Base-by-base conservation (phyloP, 371 early-diverging fungal genomes). In the Circinella umbellata region DNA sequence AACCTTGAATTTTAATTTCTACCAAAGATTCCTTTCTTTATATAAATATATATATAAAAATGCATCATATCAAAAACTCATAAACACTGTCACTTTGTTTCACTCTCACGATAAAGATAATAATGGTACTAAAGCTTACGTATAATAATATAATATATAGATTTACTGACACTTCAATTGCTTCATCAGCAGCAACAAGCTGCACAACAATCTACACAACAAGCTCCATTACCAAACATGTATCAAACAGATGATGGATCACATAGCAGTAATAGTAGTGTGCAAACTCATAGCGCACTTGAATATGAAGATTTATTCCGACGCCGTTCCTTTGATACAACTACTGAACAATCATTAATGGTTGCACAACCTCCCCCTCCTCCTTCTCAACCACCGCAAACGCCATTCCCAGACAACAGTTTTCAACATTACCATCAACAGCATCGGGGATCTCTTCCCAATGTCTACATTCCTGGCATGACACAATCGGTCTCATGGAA, bases 211-310 rank as follows among this genome's bases (percentile, higher is more conserved):
- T 15, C 8, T 13, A 5, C 8, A 51, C 20, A 57, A 57, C 57
- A 18, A 27, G 10, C 57, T 42, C 9, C 42, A 9, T 42, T 42
- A 57, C 6, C 57, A 5, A 18, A 5, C 14, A 27, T 57, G 57
- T 57, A 57, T 34, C 57, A 57, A 57, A 57, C 57, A 7, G 63
- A 63, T 20, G 63, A 63, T 38, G 63, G 63, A 17, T 63, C 63
- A n/a, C 63, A 63, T 38, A 63, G 63, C 47, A 63, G 63, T 48
- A 63, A 63, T 38, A 63, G 63, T 36, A 63, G 63, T 20, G 63
- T 63, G 18, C 36, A 48, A 34, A 63, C 63, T 13, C 8, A 18
- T 38, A 47, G 8, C 6, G 63, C 51, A 51, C 51, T 34, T n/a
- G 63, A 63, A 15, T 13, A 62, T 20, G 17, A 62, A 17, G 62